Conservation (phyloP, 2,329 filamentous ascomycete genomes). For the Colletotrichum paranaense region DNA sequence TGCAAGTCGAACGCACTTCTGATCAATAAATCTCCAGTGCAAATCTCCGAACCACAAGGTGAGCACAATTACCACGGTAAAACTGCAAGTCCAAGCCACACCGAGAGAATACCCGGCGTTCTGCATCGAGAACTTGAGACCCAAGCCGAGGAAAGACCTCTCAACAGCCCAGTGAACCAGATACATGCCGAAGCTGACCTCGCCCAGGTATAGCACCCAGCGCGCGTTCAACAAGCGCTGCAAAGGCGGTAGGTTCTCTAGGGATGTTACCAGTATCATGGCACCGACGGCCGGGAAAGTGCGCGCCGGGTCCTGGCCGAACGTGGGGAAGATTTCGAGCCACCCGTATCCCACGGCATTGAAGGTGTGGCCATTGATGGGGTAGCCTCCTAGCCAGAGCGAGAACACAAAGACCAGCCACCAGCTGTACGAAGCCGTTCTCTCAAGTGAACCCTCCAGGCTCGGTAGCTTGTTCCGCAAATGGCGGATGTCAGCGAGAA, state of each 20-base stretch:
- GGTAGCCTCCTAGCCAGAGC: constrained; percentile 24
- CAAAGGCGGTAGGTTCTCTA: constrained; percentile 49
- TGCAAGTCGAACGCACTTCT: constrained; percentile 56
- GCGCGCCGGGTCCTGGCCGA: background rate
- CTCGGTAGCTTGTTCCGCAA: background rate
- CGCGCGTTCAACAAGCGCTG: constrained; percentile 67
- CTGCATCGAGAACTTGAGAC: background rate
- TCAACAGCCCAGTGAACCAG: constrained; percentile 64
- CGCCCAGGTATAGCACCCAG: constrained; percentile 71
- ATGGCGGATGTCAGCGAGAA: constrained; percentile 22
- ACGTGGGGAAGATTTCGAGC: constrained; percentile 27
- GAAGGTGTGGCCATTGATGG: background rate
- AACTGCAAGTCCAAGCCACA: background rate
- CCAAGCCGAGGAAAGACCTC: background rate
- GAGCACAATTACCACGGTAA: background rate
- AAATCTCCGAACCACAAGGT: constrained; percentile 58
- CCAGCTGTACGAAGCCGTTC: background rate
- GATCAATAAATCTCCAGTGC: constrained; percentile 58
- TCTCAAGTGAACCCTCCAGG: background rate
- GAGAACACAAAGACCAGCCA: background rate
- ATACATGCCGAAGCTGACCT: constrained; percentile 72
- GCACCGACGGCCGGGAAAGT: constrained; percentile 10
- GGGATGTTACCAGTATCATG: constrained; percentile 8
- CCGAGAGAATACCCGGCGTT: background rate
- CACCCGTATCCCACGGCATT: constrained; percentile 27